Evolutionary conservation across 129 eudicot species (phyloP), one percentile per base, ranked within the genome.

Genomic region (Erigeron canadensis): DNA sequence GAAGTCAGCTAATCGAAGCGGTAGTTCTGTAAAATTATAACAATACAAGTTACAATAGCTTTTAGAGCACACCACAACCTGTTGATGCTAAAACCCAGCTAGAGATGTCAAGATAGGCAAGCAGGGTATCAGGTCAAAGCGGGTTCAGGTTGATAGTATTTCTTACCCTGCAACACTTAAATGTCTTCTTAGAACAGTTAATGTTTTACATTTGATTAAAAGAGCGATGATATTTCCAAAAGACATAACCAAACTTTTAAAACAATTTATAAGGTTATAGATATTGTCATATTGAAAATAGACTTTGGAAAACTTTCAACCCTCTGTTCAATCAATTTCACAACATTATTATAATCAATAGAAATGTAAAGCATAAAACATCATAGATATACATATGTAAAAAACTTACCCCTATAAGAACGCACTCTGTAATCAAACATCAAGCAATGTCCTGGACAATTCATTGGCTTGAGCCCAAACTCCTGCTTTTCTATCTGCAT

Each of bases 381-480:
- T 8, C 34, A 16, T 65, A 63, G 42, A 39, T 54, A 59, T 9
- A 18, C 8, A 73, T 37, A 22, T 12, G 6, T 17, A 62, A 23
- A 53, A 11, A 28, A 65, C 85, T 70, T 54, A 89, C 98, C 98
- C 71, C 98, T 84, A 63, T 93, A 89, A 38, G 96, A 93, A 69
- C 92, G 98, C 53, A 85, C 92, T 82, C 95, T 83, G 65, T 85
- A 77, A 68, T 89, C 90, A 59, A 93, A 93, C 67, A 93, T 87
- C 71, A 87, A 82, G 75, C 96, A 93, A 74, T 89, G 96, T 38
- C 95, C 96, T 1, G 98, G 95, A 78, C 98, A 94, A 76, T 94
- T 94, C 98, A 94, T 94, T 22, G 98, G 98, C 85, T 94, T 94
- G 11, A 93, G 93, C 50, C 92, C 98, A 42, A 89, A 93, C 76